Conservation (phyloP, 768 basidiomycete genomes). For the Suillus sp. region DNA sequence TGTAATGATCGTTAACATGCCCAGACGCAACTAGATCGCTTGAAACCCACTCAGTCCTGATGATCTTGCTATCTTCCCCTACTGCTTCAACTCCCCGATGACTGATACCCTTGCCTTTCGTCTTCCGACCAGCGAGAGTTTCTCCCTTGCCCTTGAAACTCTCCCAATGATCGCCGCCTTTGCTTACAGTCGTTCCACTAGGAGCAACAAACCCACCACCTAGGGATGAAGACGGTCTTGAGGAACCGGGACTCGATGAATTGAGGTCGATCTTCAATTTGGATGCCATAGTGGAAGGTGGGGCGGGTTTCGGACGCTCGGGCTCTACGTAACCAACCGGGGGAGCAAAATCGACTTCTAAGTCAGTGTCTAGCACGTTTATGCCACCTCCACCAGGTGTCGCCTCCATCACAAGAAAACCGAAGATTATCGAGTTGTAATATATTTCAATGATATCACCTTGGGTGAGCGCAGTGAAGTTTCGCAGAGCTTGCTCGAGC, state of each 20-base stretch:
- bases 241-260: slow-evolving; percentile 84
- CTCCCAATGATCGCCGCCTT: slow-evolving; percentile 86
- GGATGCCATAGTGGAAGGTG: slow-evolving; percentile 90
- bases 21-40: background rate
- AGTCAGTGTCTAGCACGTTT: slow-evolving; percentile 89
- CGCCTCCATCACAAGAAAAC: slow-evolving; percentile 94
- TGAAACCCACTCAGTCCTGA: slow-evolving; percentile 79
- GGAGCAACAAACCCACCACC: slow-evolving; percentile 63
- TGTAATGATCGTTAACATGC: slow-evolving; percentile 36
- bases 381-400: slow-evolving; percentile 88
- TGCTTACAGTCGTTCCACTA: slow-evolving; percentile 59
- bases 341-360: slow-evolving; percentile 96
- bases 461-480: slow-evolving; percentile 89
- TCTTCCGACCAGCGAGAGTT: slow-evolving; percentile 86
- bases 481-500: slow-evolving; percentile 91
- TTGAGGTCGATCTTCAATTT: slow-evolving; percentile 94
- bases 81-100: slow-evolving; percentile 82
- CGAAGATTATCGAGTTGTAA: slow-evolving; percentile 96
- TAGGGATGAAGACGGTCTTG: slow-evolving; percentile 75
- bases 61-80: slow-evolving; percentile 82
- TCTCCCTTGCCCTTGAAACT: slow-evolving; percentile 96
- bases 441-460: slow-evolving; percentile 97
- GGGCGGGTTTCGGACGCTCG: slow-evolving; percentile 77
- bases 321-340: slow-evolving; percentile 96
- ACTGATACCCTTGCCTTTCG: slow-evolving; percentile 92